Percentiles rank a stretch among this genome's conserved stretches.
These are phyloP conservation scores for Ceratobasidium sp. DNA, from an alignment of 1,284 basidiomycete species.

Conservation along the genomic window DNA sequence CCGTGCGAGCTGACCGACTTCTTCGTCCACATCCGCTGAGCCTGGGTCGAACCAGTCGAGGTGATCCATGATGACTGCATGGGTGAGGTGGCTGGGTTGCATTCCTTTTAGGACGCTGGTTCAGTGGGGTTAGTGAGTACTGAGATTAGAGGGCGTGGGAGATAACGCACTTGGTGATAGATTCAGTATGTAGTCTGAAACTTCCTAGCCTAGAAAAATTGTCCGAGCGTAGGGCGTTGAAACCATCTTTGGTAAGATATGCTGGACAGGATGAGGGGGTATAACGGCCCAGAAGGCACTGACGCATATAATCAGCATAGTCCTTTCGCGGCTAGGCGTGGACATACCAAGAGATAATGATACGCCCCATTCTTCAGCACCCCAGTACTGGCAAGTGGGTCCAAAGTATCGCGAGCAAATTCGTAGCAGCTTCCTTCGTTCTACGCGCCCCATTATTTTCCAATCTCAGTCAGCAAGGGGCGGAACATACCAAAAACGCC, in stretches of 20 bases:
- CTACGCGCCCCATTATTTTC: slow-evolving; percentile 3
- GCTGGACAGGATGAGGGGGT: slow-evolving; percentile 72
- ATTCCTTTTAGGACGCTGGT: slow-evolving; percentile 67
- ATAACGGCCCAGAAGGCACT: slow-evolving; percentile 70
- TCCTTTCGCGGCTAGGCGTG: neutral
- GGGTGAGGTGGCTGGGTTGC: slow-evolving; percentile 61
- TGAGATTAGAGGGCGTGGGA: slow-evolving; percentile 2
- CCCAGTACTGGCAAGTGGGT: slow-evolving; percentile 63
- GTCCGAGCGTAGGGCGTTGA: slow-evolving; percentile 62
- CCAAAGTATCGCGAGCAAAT: slow-evolving; percentile 59
- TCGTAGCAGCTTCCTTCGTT: slow-evolving; percentile 37
- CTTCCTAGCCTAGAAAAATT: slow-evolving; percentile 60
- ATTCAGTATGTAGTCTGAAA: slow-evolving; percentile 80
- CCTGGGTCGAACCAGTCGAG: slow-evolving; percentile 74
- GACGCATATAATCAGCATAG: neutral
- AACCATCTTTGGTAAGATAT: slow-evolving; percentile 74
- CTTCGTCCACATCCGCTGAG: slow-evolving; percentile 64
- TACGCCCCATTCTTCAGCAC: slow-evolving; percentile 67
- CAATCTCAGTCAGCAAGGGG: neutral
- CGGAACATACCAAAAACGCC: slow-evolving; percentile 54
- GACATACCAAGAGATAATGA: slow-evolving; percentile 66
- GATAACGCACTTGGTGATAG: slow-evolving; percentile 69
- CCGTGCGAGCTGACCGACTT: slow-evolving; percentile 66
- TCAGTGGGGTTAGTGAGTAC: slow-evolving; percentile 37
- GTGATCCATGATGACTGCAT: slow-evolving; percentile 81